Evolutionary conservation across 192 early-diverging fungal species (phyloP), one percentile per base, ranked within the genome.

Genomic region (Backusella circina): DNA sequence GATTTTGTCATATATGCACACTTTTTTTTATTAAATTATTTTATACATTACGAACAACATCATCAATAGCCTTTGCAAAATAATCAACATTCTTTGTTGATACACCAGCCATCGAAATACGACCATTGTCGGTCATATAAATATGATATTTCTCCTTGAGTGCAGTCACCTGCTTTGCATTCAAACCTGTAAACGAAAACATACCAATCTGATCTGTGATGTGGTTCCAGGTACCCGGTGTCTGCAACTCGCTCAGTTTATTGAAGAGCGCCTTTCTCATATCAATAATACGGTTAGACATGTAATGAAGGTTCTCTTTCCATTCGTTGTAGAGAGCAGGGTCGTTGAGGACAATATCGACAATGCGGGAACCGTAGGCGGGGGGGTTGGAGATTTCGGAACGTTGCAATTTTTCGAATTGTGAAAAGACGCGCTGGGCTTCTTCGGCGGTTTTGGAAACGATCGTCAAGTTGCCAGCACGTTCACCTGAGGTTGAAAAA

Each of bases 161-260:
- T 3, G 88, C 88, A 74, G 90, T 88, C 74, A 94, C 94, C 82
- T 99, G 97, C 7, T 73, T 65, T 13, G 81, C 87, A 82, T 73
- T 65, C 6, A 76, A 21, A 16, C 98, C 98, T 2, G 98, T 98
- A 84, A 91, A 99, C 26, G 92, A 93, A 82, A 99, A 99, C 98
- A 99, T 99, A 77, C 98, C 98, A 79, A 98, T 98, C 84, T 99
- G 98, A 67, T 93, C 90, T 6, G 89, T 78, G 78, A 99, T 98
- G 72, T 99, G 98, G 75, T 96, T 91, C 98, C 98, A 99, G 57
- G 88, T 91, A 9, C 97, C 97, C 8, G 96, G 97, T 7, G 97
- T 99, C 23, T 89, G 85, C 50, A 96, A 82, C 30, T 88, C 84
- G 1, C 80, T 82, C 33, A 99, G 86, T 57, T 87, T 82, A 37